These are phyloP conservation scores for Chlamydomonas sphaeroides DNA, from an alignment of 139 green algal genomes.

Conservation along the genomic window DNA sequence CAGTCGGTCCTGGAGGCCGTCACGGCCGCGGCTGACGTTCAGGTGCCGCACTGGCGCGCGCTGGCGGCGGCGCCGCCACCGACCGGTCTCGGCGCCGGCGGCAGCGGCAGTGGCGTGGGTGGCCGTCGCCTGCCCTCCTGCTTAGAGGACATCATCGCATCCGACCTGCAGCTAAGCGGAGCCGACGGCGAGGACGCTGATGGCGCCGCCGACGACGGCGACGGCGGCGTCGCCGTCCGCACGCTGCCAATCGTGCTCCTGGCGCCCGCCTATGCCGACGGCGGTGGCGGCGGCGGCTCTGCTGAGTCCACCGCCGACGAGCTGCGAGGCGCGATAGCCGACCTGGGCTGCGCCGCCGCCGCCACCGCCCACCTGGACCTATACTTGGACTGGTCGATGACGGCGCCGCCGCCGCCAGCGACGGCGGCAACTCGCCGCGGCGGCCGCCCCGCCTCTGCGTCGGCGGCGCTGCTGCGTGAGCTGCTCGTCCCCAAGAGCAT, in stretches of 20 bases:
- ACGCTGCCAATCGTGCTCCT: conserved; percentile 32
- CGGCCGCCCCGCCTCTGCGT: too few species aligned
- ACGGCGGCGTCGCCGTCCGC: neutral
- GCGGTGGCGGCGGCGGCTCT: neutral
- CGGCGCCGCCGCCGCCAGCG: too few species aligned
- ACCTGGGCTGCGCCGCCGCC: neutral
- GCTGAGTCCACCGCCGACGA: conserved; percentile 1
- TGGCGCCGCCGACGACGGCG: neutral
- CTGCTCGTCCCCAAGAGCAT: too few species aligned
- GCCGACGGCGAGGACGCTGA: neutral
- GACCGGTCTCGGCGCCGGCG: too few species aligned
- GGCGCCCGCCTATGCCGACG: neutral
- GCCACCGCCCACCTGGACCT: conserved; percentile 20
- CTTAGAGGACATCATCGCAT: conserved; percentile 19
- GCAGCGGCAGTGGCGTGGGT: neutral
- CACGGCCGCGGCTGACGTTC: neutral
- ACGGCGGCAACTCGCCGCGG: too few species aligned
- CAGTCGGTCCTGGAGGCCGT: neutral
- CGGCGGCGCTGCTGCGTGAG: too few species aligned
- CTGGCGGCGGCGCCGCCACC: conserved; percentile 1
- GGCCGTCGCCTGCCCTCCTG: neutral
- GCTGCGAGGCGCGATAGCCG: neutral
- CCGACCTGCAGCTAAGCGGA: neutral
- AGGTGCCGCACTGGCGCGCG: neutral
- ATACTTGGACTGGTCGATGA: conserved; percentile 15